Conservation (phyloP, 2,329 filamentous ascomycete species). For the Fusarium sp. region DNA sequence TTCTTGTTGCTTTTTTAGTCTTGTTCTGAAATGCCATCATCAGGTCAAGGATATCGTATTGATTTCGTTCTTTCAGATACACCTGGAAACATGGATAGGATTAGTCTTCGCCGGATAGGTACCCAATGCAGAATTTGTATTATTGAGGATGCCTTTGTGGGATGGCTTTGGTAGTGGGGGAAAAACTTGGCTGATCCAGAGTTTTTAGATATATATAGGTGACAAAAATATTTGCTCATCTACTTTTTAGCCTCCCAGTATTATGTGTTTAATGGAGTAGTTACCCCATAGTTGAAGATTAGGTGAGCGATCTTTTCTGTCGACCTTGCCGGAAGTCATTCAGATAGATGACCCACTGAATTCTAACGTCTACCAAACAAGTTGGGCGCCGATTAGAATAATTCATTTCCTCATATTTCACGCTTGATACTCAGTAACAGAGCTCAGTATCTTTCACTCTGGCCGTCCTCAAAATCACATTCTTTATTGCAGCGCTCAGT, state of each 20-base stretch:
- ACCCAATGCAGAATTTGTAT: not conserved
- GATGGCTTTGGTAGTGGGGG: not conserved
- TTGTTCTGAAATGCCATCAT: not conserved
- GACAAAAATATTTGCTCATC: not conserved
- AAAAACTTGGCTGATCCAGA: not conserved
- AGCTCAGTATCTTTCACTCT: not conserved
- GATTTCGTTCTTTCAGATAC: not conserved
- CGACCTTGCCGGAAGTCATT: not conserved
- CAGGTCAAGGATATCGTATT: not conserved
- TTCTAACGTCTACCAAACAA: slow-evolving; percentile 33
- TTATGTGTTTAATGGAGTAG: not conserved
- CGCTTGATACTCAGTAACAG: not conserved
- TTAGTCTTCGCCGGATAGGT: not conserved
- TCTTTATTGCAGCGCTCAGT: not conserved
- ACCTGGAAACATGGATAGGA: not conserved
- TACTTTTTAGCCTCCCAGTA: not conserved
- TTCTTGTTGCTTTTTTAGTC: not conserved
- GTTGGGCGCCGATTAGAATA: slow-evolving; percentile 7
- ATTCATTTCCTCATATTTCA: slow-evolving; percentile 2
- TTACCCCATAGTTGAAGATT: not conserved
- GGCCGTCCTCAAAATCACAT: too few relatives aligned
- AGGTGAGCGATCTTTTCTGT: not conserved
- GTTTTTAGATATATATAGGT: not conserved
- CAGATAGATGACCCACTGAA: slow-evolving; percentile 32
- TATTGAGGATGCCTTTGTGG: not conserved